Evolutionary conservation across 371 early-diverging fungal species (phyloP).

Genomic region (Mucor racemosus): DNA sequence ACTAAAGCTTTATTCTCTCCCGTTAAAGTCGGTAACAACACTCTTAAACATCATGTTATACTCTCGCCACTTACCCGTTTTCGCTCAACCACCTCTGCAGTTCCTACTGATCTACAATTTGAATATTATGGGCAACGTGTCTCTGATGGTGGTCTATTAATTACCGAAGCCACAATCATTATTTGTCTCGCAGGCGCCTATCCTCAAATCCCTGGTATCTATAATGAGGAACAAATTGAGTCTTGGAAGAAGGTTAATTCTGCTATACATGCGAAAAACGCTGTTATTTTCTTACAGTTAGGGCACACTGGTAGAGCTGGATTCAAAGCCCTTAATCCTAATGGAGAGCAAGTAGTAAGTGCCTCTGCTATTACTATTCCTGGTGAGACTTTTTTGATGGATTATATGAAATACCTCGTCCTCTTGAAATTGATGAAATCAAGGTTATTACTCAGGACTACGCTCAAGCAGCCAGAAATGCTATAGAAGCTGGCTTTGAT

Average conservation of each 20-base stretch:
- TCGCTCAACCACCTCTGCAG: no score
- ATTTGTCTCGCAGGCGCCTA: no score
- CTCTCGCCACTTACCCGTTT: no score
- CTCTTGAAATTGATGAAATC: slow-evolving; percentile 68
- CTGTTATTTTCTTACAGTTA: slow-evolving; percentile 56
- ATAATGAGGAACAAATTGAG: no score
- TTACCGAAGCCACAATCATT: no score
- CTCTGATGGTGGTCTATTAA: no score
- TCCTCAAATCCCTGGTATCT: no score
- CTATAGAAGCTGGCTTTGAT: slow-evolving; percentile 60
- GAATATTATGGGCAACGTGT: no score
- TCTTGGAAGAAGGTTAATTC: slow-evolving; percentile 49
- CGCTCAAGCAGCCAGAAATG: slow-evolving; percentile 48
- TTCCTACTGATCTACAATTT: no score
- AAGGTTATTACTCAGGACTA: slow-evolving; percentile 57
- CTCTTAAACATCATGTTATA: no score
- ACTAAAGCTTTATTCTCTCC: no score
- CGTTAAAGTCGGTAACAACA: no score
- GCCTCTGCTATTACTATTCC: not conserved
- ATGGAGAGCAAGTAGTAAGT: slow-evolving; percentile 2
- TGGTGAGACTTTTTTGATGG: not conserved
- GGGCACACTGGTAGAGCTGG: slow-evolving; percentile 44
- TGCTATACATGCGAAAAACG: slow-evolving; percentile 57
- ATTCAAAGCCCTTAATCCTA: slow-evolving; percentile 1
- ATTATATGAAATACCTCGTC: slow-evolving; percentile 32